Conservation (phyloP, 179 eudicot genomes). For the Amaranthus tricolor region DNA sequence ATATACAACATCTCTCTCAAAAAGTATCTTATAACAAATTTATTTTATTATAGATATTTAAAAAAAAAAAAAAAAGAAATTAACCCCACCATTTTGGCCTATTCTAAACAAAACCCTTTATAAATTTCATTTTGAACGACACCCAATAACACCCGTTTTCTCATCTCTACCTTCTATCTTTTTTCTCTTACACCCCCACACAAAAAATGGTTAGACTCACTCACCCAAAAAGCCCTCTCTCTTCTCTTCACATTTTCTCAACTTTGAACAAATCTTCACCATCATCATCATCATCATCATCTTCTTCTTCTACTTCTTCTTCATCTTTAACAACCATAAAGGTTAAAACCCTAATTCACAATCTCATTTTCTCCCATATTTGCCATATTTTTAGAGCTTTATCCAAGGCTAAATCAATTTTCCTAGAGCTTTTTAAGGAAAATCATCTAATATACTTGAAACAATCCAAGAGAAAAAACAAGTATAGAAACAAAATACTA, state of each 20-base stretch:
- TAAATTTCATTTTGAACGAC: constrained; percentile 31
- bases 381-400: constrained; percentile 52
- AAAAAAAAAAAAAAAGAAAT: not conserved
- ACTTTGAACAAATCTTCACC: constrained; percentile 27
- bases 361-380: constrained; percentile 63
- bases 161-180: not conserved
- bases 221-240: constrained; percentile 28
- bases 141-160: constrained; percentile 1
- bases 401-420: constrained; percentile 62
- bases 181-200: not conserved
- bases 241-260: constrained; percentile 35
- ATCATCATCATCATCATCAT: constrained; percentile 14
- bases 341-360: constrained; percentile 59
- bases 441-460: constrained; percentile 45
- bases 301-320: constrained; percentile 18
- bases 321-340: constrained; percentile 49
- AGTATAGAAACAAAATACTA: constrained; percentile 54
- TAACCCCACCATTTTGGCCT: constrained; percentile 15
- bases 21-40: constrained; percentile 13
- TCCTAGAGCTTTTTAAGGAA: constrained; percentile 49
- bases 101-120: constrained; percentile 34
- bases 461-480: constrained; percentile 45
- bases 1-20: constrained; percentile 20
- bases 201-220: constrained; percentile 29
- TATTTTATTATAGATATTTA: not conserved